A percentile compares a stretch with the other conserved stretches of the same genome.
Conservation (phyloP, 169 alveolate species). For the Ichthyophthirius multifiliis region DNA sequence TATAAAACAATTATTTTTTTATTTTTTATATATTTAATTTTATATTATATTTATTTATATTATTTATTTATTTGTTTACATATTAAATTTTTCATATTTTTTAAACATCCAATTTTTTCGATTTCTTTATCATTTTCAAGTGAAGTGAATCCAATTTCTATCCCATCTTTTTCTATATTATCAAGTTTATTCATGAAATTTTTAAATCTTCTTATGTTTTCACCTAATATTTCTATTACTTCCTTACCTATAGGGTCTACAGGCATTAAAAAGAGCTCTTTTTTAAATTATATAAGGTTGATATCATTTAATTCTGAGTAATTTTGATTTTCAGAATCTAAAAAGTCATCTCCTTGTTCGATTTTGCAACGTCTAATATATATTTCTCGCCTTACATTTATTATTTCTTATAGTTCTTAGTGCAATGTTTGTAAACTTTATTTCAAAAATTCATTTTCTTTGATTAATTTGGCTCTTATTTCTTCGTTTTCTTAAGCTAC, state of each 20-base stretch:
- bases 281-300: background rate
- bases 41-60: too few relatives aligned
- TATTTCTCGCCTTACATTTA: background rate
- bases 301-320: background rate
- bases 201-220: slow-evolving; percentile 1
- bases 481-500: background rate
- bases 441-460: background rate
- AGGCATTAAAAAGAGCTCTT: background rate
- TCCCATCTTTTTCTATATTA: background rate
- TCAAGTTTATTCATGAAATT: background rate
- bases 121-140: slow-evolving; percentile 2
- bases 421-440: background rate
- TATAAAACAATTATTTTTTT: too few relatives aligned
- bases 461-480: background rate
- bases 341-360: background rate
- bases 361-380: background rate
- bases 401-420: background rate
- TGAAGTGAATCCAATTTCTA: too few relatives aligned
- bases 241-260: slow-evolving; percentile 2
- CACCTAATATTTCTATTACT: background rate
- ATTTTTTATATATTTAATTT: too few relatives aligned
- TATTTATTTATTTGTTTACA: background rate
- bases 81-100: background rate
- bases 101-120: background rate
- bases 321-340: too few relatives aligned